These are phyloP conservation scores for Phaseolus coccineus DNA, from an alignment of 331 rosid species.

Conservation along the genomic window DNA sequence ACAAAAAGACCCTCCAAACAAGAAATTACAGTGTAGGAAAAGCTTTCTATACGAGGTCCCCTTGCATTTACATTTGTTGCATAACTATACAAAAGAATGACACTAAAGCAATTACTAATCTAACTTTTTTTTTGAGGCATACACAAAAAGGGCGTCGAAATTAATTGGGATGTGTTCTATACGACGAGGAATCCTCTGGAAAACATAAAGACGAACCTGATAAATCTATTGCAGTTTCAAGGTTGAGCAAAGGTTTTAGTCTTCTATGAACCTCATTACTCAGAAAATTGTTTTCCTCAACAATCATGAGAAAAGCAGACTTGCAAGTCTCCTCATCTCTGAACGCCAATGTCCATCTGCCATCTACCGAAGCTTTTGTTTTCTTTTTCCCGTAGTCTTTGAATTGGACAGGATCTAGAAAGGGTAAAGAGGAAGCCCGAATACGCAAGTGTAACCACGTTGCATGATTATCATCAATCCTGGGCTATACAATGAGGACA, in stretches of 20 bases:
- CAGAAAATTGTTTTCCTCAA: constrained; percentile 62
- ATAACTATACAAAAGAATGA: constrained; percentile 68
- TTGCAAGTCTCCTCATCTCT: constrained; percentile 77
- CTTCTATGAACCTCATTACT: constrained; percentile 78
- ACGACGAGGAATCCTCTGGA: constrained; percentile 48
- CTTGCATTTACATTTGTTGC: constrained; percentile 61
- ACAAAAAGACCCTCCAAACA: constrained; percentile 26
- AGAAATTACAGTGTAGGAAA: neutral
- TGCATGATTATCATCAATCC: constrained; percentile 65
- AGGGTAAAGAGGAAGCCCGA: constrained; percentile 76
- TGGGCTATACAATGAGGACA: constrained; percentile 65
- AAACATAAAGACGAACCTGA: constrained; percentile 42
- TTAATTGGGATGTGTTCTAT: constrained; percentile 49
- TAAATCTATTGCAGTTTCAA: constrained; percentile 56
- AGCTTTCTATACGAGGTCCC: constrained; percentile 44
- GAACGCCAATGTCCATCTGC: constrained; percentile 93
- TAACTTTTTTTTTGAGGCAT: constrained; percentile 50
- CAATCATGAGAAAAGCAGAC: constrained; percentile 72
- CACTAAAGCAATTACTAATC: constrained; percentile 55
- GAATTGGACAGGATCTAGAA: constrained; percentile 57
- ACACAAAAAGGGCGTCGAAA: constrained; percentile 62
- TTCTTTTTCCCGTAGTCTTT: constrained; percentile 49
- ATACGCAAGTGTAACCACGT: constrained; percentile 88
- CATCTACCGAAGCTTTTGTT: constrained; percentile 73
- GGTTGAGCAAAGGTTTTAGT: constrained; percentile 68